These are phyloP conservation scores for Trebouxiophyceae sp. DNA, from an alignment of 163 green algal species.

Conservation along the genomic window DNA sequence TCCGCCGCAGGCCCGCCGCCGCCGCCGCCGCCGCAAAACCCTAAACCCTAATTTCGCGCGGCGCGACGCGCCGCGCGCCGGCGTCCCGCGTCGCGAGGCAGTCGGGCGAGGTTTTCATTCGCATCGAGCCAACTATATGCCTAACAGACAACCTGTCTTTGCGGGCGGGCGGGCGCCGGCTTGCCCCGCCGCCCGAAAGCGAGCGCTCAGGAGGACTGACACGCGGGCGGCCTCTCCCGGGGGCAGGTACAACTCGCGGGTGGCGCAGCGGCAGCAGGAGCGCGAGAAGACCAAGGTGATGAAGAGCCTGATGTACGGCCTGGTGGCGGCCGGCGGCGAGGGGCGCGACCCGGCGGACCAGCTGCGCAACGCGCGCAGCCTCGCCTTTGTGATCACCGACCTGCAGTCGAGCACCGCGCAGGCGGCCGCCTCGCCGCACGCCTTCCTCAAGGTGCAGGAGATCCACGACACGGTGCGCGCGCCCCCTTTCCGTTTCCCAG, in stretches of 20 bases:
- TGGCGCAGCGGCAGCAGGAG: conserved; percentile 18
- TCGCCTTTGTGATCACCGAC: conserved; percentile 70
- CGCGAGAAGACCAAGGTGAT: conserved; percentile 32
- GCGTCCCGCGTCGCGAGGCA: no score
- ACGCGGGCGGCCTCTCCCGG: no score
- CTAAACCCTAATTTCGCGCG: neutral
- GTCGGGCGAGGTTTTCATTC: no score
- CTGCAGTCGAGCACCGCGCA: conserved; percentile 52
- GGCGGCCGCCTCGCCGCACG: conserved; percentile 18
- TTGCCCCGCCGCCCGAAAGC: no score
- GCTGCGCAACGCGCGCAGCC: conserved; percentile 28
- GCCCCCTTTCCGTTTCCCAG: neutral
- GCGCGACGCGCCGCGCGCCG: neutral
- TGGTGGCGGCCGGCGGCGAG: conserved; percentile 20
- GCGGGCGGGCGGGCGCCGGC: no score
- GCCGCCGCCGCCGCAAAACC: neutral
- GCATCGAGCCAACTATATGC: no score
- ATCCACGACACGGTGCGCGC: conserved; percentile 45
- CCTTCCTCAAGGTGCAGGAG: conserved; percentile 52
- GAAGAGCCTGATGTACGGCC: conserved; percentile 30
- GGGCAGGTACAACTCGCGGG: conserved; percentile 16
- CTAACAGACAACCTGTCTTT: no score
- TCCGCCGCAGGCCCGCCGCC: neutral
- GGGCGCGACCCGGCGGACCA: conserved; percentile 14
- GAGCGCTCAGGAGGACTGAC: no score